Base-by-base conservation (phyloP, 1,139 yeast species). In the Sugiyamaella neomexicana region DNA sequence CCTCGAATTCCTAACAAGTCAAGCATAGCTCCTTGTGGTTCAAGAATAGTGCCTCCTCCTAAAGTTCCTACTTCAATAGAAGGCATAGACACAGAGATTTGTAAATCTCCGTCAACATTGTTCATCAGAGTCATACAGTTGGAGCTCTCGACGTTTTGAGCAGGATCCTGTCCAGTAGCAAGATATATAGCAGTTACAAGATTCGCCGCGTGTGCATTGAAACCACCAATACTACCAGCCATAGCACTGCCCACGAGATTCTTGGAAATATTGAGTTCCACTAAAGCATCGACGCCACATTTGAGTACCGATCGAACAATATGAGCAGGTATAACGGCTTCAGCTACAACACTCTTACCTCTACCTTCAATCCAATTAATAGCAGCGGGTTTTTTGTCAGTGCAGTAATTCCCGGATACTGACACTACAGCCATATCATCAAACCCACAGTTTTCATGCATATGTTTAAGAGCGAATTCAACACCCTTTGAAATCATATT, bases 311-410 rank as follows among this genome's bases (percentile, higher is more conserved):
- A 83, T 56, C 76, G 73, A 53, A 95, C 97, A 59, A 86, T 83
- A 42, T 83, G 86, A 34, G 81, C 84, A 8, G 99, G 97, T 59
- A 95, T 80, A 55, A 85, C 79, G 8, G 98, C 97, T 69, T 91
- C 97, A n/a, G 99, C 99, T 59, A 93, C 98, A 65, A 93, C 89
- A 66, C 96, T 85, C 74, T 93, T 93, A 68, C 99, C 99, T 75
- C 99, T 86, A 52, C 99, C 99, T 73, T 95, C 98, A 65, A 93
- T 90, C 99, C 99, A 93, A 74, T 93, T 93, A 63, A 93, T 87
- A 17, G 99, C 98, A 36, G 98, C 97, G 10, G 99, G 90, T 74
- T 93, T 93, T 74, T 93, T 93, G 73, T 93, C 99, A 45, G 89
- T 89, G 78, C 99, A 93, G 76, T 89, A 93, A 76, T 95, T 93